Conservation (phyloP, 2,329 filamentous ascomycete species). For the Orbilia brochopaga region DNA sequence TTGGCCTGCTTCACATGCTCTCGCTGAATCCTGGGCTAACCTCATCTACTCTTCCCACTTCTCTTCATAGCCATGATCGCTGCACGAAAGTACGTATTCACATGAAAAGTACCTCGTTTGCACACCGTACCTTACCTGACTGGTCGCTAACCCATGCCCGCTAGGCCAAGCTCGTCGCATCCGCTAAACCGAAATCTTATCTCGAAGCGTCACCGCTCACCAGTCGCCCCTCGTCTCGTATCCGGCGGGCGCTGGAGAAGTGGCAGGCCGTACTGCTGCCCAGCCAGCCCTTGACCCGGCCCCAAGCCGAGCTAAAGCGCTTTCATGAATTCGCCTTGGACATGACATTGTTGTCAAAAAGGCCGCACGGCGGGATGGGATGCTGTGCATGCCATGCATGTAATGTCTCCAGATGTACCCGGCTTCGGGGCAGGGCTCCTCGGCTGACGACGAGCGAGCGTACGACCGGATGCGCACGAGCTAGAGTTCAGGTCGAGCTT, state of each 20-base stretch:
- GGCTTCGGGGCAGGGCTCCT: background rate
- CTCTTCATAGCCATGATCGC: no score
- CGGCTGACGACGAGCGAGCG: background rate
- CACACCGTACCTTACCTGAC: background rate
- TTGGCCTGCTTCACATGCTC: background rate
- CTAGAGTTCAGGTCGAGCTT: background rate
- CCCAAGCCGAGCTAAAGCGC: background rate
- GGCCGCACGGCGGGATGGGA: background rate
- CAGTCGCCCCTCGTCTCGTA: background rate
- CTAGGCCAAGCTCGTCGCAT: constrained; percentile 11
- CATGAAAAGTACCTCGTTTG: background rate
- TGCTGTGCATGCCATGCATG: background rate
- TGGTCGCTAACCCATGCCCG: background rate
- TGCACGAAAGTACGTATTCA: no score
- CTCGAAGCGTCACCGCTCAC: constrained; percentile 23
- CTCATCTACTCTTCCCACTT: no score
- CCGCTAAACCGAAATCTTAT: constrained; percentile 52
- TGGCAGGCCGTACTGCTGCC: background rate
- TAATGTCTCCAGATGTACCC: no score
- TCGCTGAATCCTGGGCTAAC: background rate
- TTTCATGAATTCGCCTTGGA: background rate
- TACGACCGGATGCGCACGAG: background rate
- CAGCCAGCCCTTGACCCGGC: background rate
- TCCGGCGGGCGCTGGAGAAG: background rate
- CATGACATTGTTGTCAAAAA: background rate